These are phyloP conservation scores for Pichia sp. DNA, from an alignment of 1,139 yeast genomes.

Conservation along the genomic window DNA sequence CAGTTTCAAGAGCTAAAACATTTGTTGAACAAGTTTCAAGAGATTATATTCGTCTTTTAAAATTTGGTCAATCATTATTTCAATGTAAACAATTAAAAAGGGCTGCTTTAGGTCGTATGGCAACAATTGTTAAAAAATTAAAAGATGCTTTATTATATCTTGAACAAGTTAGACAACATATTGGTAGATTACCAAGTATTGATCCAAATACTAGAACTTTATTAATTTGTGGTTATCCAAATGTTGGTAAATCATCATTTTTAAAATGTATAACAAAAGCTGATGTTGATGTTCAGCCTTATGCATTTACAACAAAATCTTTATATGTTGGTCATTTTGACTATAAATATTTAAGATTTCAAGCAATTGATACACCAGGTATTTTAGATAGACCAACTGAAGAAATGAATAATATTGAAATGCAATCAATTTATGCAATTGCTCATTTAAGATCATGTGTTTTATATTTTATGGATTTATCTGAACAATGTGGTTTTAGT, in stretches of 20 bases:
- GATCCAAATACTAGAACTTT: constrained; percentile 98
- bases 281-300: constrained; percentile 98
- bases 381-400: constrained; percentile 97
- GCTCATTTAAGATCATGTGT: constrained; percentile 97
- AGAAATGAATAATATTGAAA: constrained; percentile 98
- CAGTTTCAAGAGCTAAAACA: constrained; percentile 88
- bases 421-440: constrained; percentile 98
- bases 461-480: constrained; percentile 92
- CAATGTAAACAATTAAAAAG: constrained; percentile 98
- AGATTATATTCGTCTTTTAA: constrained; percentile 87
- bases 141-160: constrained; percentile 89
- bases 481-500: constrained; percentile 98
- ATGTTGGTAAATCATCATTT: constrained; percentile 97
- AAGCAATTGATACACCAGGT: constrained; percentile 99
- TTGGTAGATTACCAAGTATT: constrained; percentile 95
- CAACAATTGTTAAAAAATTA: constrained; percentile 88
- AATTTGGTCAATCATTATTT: constrained; percentile 94
- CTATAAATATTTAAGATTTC: constrained; percentile 93
- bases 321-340: constrained; percentile 96
- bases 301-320: constrained; percentile 95
- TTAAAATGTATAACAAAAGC: constrained; percentile 91
- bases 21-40: constrained; percentile 92
- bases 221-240: constrained; percentile 96
- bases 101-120: constrained; percentile 99
- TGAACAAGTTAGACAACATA: constrained; percentile 98